Percentiles rank a stretch among this genome's conserved stretches.
Conservation (phyloP, 2,329 filamentous ascomycete genomes). For the Monosporascus sp. region DNA sequence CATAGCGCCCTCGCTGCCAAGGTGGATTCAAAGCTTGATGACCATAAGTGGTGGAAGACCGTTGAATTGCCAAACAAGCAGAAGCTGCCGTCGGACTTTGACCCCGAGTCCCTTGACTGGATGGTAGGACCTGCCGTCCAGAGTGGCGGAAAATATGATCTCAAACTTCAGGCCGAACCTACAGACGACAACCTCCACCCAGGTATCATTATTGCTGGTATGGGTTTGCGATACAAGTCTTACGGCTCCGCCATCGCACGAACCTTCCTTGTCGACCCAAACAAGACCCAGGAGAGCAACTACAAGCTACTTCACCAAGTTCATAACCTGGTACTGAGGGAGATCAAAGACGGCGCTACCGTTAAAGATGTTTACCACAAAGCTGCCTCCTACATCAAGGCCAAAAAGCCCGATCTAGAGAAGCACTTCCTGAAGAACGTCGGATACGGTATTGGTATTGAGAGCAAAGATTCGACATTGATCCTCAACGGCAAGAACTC, state of each 20-base stretch:
- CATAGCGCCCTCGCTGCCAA: conserved; percentile 83
- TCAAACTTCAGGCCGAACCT: conserved; percentile 73
- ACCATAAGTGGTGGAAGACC: conserved; percentile 87
- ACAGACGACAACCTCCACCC: conserved; percentile 81
- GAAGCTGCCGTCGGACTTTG: conserved; percentile 83
- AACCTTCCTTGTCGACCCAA: conserved; percentile 95
- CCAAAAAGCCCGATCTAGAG: conserved; percentile 92
- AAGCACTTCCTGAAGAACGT: conserved; percentile 93
- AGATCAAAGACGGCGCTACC: conserved; percentile 77
- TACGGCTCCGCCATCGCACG: conserved; percentile 90
- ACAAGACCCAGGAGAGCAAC: conserved; percentile 89
- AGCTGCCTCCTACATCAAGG: conserved; percentile 71
- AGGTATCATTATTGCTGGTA: conserved; percentile 86
- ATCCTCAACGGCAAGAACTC: conserved; percentile 82
- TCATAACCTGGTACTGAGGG: conserved; percentile 86
- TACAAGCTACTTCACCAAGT: conserved; percentile 85
- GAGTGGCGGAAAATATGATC: conserved; percentile 91
- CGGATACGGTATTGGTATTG: conserved; percentile 87
- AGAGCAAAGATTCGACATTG: conserved; percentile 79
- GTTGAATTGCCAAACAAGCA: conserved; percentile 63
- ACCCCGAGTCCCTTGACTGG: conserved; percentile 88
- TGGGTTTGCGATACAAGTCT: conserved; percentile 91
- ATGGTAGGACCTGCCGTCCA: conserved; percentile 85
- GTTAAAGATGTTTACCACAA: conserved; percentile 92
- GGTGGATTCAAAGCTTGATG: conserved; percentile 86